Base-by-base conservation (phyloP, 176 grass and related monocot genomes). In the Oryza longistaminata region DNA sequence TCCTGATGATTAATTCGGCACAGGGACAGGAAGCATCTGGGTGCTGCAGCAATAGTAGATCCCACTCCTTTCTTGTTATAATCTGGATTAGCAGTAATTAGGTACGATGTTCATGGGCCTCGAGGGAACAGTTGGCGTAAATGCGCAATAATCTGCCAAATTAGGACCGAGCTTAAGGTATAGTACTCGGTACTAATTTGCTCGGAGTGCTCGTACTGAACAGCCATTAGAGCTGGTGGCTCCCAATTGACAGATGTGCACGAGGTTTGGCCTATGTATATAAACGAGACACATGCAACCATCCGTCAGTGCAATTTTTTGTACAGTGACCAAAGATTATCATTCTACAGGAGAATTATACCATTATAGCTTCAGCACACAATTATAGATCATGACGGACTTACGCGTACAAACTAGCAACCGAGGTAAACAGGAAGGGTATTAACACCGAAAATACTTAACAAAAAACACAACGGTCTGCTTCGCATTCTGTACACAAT, bases 11-110 rank as follows among this genome's bases (percentile, higher is more conserved):
- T 6, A 26, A 9, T 26, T 75, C n/a, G 34, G 43, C 80, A n/a
- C n/a, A 55, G 31, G 58, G 33, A 66, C 68, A 78, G 9, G 60
- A 52, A 83, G 74, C 55, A 83, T 78, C 33, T 52, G 42, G 5
- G 4, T 26, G 29, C 13, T 50, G 6, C 15, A 71, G 39, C 49
- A 17, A 39, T 29, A 13, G 73, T 21, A 69, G 49, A 31, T 50
- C 22, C 21, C 60, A 6, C 68, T 9, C 7, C 34, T 19, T 62
- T 8, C 50, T 3, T 16, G 80, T 73, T 62, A 83, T 11, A 46
- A 29, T 64, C 64, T 82, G n/a, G 48, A 72, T 82, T 76, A 6
- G 19, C 39, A 17, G 66, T 37, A 66, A 55, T 68, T 9, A 27
- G 62, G n/a, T 21, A 15, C 50, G 65, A 75, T 31, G 65, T 15